Conservation (phyloP, 106 monocot species). For the Hemerocallis citrina region DNA sequence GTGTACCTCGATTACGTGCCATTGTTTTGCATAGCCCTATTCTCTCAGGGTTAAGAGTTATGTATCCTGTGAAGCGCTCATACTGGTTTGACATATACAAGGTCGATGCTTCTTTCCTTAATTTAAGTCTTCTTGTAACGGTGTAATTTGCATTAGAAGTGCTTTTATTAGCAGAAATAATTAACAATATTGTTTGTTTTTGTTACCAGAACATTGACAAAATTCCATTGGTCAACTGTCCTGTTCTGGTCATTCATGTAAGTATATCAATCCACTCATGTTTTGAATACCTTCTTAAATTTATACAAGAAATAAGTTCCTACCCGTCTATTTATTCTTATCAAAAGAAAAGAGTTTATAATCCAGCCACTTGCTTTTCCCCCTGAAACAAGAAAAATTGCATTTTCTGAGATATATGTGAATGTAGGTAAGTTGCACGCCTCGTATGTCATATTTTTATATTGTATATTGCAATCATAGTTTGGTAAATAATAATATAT, state of each 20-base stretch:
- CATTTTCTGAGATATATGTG: too few species aligned
- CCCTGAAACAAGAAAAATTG: too few species aligned
- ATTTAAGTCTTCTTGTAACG: not conserved
- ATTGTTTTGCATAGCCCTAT: conserved; percentile 25
- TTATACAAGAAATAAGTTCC: too few species aligned
- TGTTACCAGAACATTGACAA: conserved; percentile 11
- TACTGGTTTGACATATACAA: conserved; percentile 32
- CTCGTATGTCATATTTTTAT: too few species aligned
- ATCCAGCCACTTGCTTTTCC: too few species aligned
- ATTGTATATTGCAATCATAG: too few species aligned
- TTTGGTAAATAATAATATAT: too few species aligned
- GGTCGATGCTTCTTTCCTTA: conserved; percentile 2
- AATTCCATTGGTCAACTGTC: conserved; percentile 10
- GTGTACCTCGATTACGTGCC: conserved; percentile 13
- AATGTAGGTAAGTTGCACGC: too few species aligned
- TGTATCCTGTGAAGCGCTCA: conserved; percentile 25
- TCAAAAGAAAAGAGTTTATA: not conserved
- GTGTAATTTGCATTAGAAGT: not conserved
- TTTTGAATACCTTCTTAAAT: too few species aligned
- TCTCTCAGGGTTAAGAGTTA: conserved; percentile 23
- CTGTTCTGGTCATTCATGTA: conserved; percentile 16
- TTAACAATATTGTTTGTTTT: not conserved
- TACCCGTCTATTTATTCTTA: not conserved
- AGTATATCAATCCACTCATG: not conserved
- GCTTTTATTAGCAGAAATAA: not conserved